Evolutionary conservation across 345 rosid species (phyloP).

Genomic region (Moricandia arvensis): DNA sequence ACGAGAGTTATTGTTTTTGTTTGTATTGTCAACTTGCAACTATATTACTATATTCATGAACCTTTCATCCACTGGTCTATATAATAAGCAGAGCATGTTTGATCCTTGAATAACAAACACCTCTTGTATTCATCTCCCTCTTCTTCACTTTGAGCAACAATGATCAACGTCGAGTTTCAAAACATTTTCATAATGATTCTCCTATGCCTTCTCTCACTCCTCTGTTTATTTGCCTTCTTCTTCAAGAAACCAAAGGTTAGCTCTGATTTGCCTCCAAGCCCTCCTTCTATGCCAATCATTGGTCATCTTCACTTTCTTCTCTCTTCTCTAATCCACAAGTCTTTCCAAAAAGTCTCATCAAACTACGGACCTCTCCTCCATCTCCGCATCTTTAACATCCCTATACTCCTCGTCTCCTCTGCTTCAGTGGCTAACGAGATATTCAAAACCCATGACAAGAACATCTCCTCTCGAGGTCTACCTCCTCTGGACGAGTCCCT

Average conservation of each 20-base stretch:
- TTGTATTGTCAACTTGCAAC: no score
- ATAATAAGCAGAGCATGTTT: slow-evolving; percentile 4
- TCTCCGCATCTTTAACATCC: background rate
- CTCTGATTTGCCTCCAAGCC: background rate
- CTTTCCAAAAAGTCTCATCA: background rate
- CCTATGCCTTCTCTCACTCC: background rate
- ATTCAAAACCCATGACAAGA: background rate
- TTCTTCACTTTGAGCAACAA: background rate
- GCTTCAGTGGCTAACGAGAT: background rate
- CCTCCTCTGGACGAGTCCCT: background rate
- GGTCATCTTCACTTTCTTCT: slow-evolving; percentile 1
- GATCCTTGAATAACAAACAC: background rate
- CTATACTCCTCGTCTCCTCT: background rate
- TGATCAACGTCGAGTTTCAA: background rate
- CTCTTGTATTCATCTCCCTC: background rate
- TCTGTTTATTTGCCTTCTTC: background rate
- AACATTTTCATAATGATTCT: background rate
- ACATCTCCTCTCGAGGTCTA: background rate
- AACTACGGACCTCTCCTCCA: background rate
- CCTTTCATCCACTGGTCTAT: no score
- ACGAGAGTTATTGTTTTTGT: no score
- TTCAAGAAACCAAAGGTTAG: background rate
- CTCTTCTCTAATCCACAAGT: background rate
- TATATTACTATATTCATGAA: no score
- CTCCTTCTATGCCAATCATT: background rate